Percentiles rank a stretch among this genome's conserved stretches.
Evolutionary conservation across 257 asterid species (phyloP).

Genomic region (Dorcoceras hygrometricum): DNA sequence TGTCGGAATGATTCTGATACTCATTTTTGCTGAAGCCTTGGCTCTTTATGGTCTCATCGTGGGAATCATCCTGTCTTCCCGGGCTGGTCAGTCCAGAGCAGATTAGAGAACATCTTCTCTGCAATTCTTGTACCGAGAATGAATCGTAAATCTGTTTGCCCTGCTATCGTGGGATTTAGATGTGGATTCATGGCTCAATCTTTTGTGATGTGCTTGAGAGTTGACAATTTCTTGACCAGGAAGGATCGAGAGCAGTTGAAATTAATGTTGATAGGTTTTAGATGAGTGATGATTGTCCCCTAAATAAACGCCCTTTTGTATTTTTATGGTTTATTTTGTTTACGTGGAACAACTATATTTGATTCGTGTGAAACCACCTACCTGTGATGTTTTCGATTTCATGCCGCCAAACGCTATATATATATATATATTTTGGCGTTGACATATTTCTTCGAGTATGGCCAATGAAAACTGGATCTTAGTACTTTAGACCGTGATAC

Average conservation of each 20-base stretch:
- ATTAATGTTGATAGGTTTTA: slow-evolving; percentile 33
- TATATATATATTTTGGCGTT: no score
- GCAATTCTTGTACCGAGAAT: slow-evolving; percentile 9
- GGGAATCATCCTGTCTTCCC: slow-evolving; percentile 27
- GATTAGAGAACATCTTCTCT: slow-evolving; percentile 33
- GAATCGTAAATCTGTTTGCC: slow-evolving; percentile 22
- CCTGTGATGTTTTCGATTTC: background rate
- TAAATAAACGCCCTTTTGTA: slow-evolving; percentile 26
- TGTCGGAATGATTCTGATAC: slow-evolving; percentile 27
- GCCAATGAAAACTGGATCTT: no score
- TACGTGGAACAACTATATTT: slow-evolving; percentile 27
- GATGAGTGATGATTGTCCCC: slow-evolving; percentile 28
- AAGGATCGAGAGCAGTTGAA: slow-evolving; percentile 22
- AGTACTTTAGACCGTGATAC: no score
- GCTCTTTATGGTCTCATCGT: slow-evolving; percentile 27
- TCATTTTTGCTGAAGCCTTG: slow-evolving; percentile 28
- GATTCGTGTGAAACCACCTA: slow-evolving; percentile 21
- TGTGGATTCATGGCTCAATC: slow-evolving; percentile 17
- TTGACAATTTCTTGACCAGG: slow-evolving; percentile 20
- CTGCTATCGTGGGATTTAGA: slow-evolving; percentile 21
- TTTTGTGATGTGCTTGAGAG: slow-evolving; percentile 21
- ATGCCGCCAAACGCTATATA: no score
- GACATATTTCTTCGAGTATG: no score
- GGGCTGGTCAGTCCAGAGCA: slow-evolving; percentile 29
- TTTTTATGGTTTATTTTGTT: slow-evolving; percentile 17